A percentile compares a stretch with the other conserved stretches of the same genome.
Conservation (phyloP, 768 basidiomycete genomes). For the Kwoniella europaea region DNA sequence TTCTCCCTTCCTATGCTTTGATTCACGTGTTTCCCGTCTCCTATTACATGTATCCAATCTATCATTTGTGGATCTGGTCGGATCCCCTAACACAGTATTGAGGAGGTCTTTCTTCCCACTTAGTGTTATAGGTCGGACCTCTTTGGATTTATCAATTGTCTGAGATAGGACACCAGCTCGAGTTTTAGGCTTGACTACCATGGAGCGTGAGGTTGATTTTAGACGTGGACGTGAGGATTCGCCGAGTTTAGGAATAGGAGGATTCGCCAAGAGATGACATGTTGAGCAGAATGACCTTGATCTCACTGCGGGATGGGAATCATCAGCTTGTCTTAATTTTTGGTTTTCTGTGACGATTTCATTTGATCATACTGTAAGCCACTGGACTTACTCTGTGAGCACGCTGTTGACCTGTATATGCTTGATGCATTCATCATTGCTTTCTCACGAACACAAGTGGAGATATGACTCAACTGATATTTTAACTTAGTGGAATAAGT, state of each 20-base stretch:
- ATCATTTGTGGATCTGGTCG: no score
- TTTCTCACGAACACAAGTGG: neutral
- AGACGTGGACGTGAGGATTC: neutral
- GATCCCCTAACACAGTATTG: no score
- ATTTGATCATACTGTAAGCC: neutral
- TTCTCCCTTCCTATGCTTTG: no score
- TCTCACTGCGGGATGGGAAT: neutral
- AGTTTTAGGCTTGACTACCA: neutral
- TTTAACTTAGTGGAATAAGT: neutral
- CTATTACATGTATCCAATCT: no score
- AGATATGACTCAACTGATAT: neutral
- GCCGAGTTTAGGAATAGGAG: neutral
- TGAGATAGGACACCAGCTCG: neutral
- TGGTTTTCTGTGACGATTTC: no score
- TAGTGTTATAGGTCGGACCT: neutral
- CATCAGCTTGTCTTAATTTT: no score
- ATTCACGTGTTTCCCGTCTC: no score
- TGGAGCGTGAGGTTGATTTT: no score
- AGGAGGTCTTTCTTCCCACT: neutral
- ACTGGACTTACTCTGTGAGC: neutral
- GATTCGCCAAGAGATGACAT: neutral
- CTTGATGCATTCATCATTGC: neutral
- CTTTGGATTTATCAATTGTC: no score
- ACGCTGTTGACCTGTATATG: neutral
- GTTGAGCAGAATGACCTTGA: conserved; percentile 18